Evolutionary conservation across 371 early-diverging fungal genomes (phyloP).

Genomic region (Rhizopus microsporus): DNA sequence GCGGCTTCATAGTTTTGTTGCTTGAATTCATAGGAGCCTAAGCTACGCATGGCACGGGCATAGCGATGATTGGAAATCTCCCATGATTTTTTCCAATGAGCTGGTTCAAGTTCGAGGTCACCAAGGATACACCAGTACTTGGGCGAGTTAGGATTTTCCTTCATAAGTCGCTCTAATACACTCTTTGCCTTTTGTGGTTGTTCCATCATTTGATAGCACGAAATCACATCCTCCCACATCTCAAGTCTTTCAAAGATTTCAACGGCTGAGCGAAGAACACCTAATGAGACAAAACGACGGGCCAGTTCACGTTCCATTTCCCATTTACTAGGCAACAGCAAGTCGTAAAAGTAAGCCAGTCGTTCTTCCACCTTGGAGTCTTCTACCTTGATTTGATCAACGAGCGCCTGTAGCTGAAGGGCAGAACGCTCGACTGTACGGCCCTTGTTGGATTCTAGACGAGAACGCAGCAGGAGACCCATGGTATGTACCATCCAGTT

Average conservation of each 20-base stretch:
- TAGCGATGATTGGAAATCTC: conserved; percentile 75
- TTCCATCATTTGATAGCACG: conserved; percentile 84
- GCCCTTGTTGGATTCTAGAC: conserved; percentile 84
- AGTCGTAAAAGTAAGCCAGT: conserved; percentile 74
- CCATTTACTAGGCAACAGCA: conserved; percentile 90
- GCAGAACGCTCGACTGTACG: conserved; percentile 91
- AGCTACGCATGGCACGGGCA: conserved; percentile 92
- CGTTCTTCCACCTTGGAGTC: conserved; percentile 83
- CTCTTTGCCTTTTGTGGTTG: conserved; percentile 82
- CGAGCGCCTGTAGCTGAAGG: conserved; percentile 91
- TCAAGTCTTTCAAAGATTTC: conserved; percentile 92
- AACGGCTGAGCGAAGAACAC: conserved; percentile 85
- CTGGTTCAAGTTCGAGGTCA: conserved; percentile 78
- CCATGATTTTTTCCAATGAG: conserved; percentile 89
- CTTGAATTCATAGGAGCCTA: conserved; percentile 82
- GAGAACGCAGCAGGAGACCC: conserved; percentile 86
- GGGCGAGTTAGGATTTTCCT: conserved; percentile 69
- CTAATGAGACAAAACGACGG: conserved; percentile 77
- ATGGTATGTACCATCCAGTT: conserved; percentile 98
- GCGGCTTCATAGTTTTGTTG: conserved; percentile 52
- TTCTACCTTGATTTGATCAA: conserved; percentile 83
- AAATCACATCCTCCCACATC: conserved; percentile 92
- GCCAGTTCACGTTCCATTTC: conserved; percentile 93
- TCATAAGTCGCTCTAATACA: conserved; percentile 65
- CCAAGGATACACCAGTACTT: conserved; percentile 90